A percentile compares a stretch with the other conserved stretches of the same genome.
Conservation (phyloP, 306 rosid genomes). For the Trifolium dubium region DNA sequence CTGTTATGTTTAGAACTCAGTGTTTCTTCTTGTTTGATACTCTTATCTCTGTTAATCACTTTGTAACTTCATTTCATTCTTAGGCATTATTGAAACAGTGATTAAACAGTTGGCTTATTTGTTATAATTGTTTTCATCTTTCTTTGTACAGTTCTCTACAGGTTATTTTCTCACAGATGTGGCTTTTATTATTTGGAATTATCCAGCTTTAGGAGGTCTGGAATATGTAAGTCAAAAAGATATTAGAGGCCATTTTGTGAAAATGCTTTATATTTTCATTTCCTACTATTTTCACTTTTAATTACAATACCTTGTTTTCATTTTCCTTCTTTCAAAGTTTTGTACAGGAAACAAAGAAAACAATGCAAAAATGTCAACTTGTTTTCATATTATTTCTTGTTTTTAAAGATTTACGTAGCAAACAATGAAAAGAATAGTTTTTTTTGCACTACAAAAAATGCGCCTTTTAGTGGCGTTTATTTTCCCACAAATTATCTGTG, state of each 20-base stretch:
- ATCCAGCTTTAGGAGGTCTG: conserved; percentile 85
- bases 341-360: background rate
- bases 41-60: conserved; percentile 16
- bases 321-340: background rate
- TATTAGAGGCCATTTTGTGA: conserved; percentile 8
- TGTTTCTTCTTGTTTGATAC: conserved; percentile 16
- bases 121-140: conserved; percentile 21
- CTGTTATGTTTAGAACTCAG: background rate
- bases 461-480: no score
- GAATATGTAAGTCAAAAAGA: conserved; percentile 79
- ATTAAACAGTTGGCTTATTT: conserved; percentile 31
- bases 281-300: background rate
- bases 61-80: conserved; percentile 27
- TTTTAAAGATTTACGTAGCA: background rate
- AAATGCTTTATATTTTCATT: background rate
- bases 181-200: conserved; percentile 78
- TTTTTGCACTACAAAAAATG: background rate
- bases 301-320: background rate
- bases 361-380: background rate
- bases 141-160: conserved; percentile 68
- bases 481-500: no score
- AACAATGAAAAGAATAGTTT: background rate
- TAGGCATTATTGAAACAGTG: conserved; percentile 1
- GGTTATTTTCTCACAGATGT: conserved; percentile 91
- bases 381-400: background rate